phyloP scores from a whole-genome alignment of 495 filamentous ascomycete genomes.

The Achaetomiella virescens region DNA sequence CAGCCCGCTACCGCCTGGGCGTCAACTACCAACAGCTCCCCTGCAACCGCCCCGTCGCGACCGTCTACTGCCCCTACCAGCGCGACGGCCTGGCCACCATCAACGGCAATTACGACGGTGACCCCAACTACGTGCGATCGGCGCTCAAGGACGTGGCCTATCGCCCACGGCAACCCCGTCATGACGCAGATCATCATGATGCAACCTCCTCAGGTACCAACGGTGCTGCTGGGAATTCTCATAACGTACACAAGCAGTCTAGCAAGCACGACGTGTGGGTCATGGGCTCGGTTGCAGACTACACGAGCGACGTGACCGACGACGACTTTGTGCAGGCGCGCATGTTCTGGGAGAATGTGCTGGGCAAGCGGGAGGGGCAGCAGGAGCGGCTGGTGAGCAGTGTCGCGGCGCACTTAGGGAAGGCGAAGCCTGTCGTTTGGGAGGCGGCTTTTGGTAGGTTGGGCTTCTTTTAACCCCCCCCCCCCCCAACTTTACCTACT shows the following conservation, averaged over 20 bases:
- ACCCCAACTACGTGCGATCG: conserved; percentile 38
- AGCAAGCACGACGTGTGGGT: conserved; percentile 28
- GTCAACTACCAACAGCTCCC: conserved; percentile 59
- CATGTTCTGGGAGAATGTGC: conserved; percentile 32
- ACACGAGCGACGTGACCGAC: conserved; percentile 36
- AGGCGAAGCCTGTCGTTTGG: conserved; percentile 21
- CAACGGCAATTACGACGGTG: conserved; percentile 38
- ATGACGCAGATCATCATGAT: too few relatives aligned
- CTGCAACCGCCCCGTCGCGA: conserved; percentile 24
- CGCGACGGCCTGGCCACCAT: conserved; percentile 36
- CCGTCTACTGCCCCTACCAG: conserved; percentile 41
- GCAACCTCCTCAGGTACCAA: too few relatives aligned
- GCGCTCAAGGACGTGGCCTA: conserved; percentile 14
- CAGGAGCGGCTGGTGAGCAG: conserved; percentile 36
- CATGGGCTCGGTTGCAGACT: conserved; percentile 13
- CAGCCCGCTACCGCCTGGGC: conserved; percentile 62
- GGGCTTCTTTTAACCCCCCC: too few relatives aligned
- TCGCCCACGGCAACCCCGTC: too few relatives aligned
- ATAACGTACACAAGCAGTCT: too few relatives aligned
- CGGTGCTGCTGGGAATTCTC: too few relatives aligned
- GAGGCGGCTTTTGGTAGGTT: conserved; percentile 23
- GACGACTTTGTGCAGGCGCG: conserved; percentile 39
- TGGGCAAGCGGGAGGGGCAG: conserved; percentile 29
- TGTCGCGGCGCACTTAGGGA: conserved; percentile 28
- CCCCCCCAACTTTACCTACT: too few relatives aligned